Evolutionary conservation across 2,329 filamentous ascomycete genomes (phyloP).

Genomic region (Paracoccidioides brasiliensis): DNA sequence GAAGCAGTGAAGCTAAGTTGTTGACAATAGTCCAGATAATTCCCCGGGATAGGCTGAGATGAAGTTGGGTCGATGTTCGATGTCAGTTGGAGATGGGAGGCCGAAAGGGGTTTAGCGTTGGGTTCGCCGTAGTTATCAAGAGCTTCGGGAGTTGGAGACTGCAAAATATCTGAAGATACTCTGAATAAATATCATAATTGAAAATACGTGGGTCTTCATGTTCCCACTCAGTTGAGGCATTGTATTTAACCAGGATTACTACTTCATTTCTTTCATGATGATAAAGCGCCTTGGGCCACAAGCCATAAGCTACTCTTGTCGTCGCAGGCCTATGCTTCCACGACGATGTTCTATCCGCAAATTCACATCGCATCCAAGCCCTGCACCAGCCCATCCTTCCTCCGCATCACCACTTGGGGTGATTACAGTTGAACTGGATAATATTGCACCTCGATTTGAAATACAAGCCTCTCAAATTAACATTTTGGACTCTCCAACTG

Average conservation of each 20-base stretch:
- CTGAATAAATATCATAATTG: background rate
- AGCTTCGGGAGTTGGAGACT: background rate
- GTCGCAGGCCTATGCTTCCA: slow-evolving; percentile 20
- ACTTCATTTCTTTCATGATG: slow-evolving; percentile 16
- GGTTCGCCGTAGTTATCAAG: background rate
- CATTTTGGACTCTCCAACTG: slow-evolving; percentile 65
- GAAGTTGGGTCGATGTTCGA: background rate
- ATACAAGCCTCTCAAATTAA: slow-evolving; percentile 66
- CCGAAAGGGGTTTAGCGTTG: slow-evolving; percentile 11
- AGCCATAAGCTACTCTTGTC: slow-evolving; percentile 22
- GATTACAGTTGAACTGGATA: slow-evolving; percentile 66
- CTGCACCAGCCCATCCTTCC: slow-evolving; percentile 13
- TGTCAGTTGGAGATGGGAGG: background rate
- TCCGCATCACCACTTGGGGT: slow-evolving; percentile 40
- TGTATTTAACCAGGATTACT: background rate
- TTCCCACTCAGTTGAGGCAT: background rate
- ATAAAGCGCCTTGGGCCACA: slow-evolving; percentile 29
- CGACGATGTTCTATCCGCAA: slow-evolving; percentile 23
- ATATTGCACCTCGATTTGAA: slow-evolving; percentile 80
- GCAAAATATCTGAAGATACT: background rate
- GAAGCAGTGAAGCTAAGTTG: slow-evolving; percentile 2
- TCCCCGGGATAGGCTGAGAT: background rate
- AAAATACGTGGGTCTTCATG: background rate
- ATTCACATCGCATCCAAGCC: slow-evolving; percentile 24
- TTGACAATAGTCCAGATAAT: background rate